Evolutionary conservation across 2,329 filamentous ascomycete species (phyloP), one percentile per base, ranked within the genome.

Genomic region (Falciphora oryzae): DNA sequence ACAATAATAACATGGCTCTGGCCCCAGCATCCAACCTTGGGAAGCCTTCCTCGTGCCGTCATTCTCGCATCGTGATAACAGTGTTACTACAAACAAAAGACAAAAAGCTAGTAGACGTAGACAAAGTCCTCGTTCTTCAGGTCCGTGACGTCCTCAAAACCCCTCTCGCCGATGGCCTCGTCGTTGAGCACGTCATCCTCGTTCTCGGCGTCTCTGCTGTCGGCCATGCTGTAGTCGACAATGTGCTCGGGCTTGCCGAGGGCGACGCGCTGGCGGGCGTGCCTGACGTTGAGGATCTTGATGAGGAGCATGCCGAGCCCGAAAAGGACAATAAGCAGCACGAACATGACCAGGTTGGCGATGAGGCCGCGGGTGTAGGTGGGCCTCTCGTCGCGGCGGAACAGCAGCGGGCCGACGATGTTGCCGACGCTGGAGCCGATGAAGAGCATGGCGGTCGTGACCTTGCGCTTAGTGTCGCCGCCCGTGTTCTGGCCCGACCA

Each of bases 381-480:
- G 0, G 86, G 86, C 38, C 81, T 82, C 69, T 89, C 85, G 2
- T 77, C 78, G 0, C 84, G 82, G 29, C 80, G 85, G 74, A 87
- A 89, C 1, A 89, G 75, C 64, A 85, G 83, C 0, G 86, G 86
- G 0, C 87, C 87, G 10, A 69, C 66, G 61, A 90, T 85, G 68
- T 91, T 90, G 7, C 88, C 88, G 1, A 82, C 83, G 63, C 83
- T 88, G 65, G 87, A 83, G 5, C 87, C 86, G 62, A 90, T 81
- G 69, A 90, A 87, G 1, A 90, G 77, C 7, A 89, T 78, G 16
- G 82, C 86, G 0, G 87, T 89, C 0, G 84, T 88, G n/a, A 84
- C 82, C 71, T 90, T 90, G 68, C 85, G 84, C 75, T 91, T 91
- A 0, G 88, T 90, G 70, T 90, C 87, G 1, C 88, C 88, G 0